Conservation (phyloP, 345 rosid genomes). For the Cardamine chenopodiifolia region DNA sequence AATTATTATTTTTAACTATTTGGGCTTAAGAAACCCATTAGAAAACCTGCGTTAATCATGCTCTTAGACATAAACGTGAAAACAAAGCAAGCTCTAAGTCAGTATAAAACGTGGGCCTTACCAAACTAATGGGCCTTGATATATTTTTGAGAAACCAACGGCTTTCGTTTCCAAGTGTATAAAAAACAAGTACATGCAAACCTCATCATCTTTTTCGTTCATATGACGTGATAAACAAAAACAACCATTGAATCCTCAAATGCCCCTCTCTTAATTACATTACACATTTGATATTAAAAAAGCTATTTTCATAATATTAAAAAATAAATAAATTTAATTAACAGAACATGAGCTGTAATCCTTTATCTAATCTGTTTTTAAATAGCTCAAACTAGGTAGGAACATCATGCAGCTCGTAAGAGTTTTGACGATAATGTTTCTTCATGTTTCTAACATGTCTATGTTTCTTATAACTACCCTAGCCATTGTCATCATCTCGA, state of each 20-base stretch:
- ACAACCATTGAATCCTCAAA: neutral
- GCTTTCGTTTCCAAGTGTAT: conserved; percentile 16
- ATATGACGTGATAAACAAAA: conserved; percentile 35
- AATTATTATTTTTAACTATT: too few relatives aligned
- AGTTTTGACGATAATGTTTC: conserved; percentile 25
- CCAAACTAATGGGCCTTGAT: conserved; percentile 14
- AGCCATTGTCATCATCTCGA: conserved; percentile 25
- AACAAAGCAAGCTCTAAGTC: neutral
- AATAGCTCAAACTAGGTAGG: conserved; percentile 22
- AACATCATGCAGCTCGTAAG: conserved; percentile 37
- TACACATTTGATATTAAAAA: conserved; percentile 7
- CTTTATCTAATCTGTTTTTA: conserved; percentile 29
- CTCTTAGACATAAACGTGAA: neutral
- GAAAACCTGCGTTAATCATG: too few relatives aligned
- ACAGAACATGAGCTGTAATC: conserved; percentile 34
- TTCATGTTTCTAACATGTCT: conserved; percentile 36
- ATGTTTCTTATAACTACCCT: conserved; percentile 32
- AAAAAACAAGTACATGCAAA: conserved; percentile 36
- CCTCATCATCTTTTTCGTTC: conserved; percentile 36
- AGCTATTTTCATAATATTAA: neutral
- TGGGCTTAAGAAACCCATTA: too few relatives aligned
- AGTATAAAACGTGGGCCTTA: conserved; percentile 9
- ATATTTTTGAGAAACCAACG: neutral
- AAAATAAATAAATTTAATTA: neutral
- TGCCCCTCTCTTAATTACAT: conserved; percentile 7